These are phyloP conservation scores for Nadsonia starkeyi-henricii DNA, from an alignment of 1,139 yeast genomes.

Conservation along the genomic window DNA sequence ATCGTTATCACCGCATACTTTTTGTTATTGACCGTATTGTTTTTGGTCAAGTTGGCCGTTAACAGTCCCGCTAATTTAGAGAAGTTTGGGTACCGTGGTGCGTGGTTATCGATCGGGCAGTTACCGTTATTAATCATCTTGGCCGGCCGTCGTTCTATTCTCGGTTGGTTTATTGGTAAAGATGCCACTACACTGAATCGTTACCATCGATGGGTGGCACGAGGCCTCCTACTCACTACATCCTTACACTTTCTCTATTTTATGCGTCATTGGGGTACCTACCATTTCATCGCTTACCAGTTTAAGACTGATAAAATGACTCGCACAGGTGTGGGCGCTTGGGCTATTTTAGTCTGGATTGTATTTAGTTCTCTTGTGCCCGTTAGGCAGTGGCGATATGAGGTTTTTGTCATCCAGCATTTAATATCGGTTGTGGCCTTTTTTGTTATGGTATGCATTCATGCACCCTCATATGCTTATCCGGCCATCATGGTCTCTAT, in stretches of 20 bases:
- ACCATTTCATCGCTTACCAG: conserved; percentile 2
- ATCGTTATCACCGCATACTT: conserved; percentile 6
- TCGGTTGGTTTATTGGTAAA: conserved; percentile 8
- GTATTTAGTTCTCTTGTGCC: conserved; percentile 9
- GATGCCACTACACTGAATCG: conserved; percentile 8
- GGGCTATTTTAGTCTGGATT: conserved; percentile 10
- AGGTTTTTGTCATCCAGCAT: conserved; percentile 11
- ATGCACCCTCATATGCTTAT: conserved; percentile 11
- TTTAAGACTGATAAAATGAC: conserved; percentile 3
- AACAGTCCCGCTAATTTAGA: conserved; percentile 6
- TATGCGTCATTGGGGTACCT: conserved; percentile 5
- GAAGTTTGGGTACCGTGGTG: conserved; percentile 9
- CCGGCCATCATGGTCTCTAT: conserved; percentile 9
- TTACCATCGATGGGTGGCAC: conserved; percentile 11
- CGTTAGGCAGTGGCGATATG: conserved; percentile 9
- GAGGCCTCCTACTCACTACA: conserved; percentile 10
- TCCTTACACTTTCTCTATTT: conserved; percentile 9
- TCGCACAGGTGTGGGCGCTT: conserved; percentile 9
- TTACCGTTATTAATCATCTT: conserved; percentile 10
- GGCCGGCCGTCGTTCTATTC: conserved; percentile 8
- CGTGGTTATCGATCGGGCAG: conserved; percentile 11
- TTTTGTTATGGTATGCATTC: conserved; percentile 9
- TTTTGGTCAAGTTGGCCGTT: conserved; percentile 9
- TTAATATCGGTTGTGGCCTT: conserved; percentile 8
- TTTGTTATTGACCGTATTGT: conserved; percentile 7